Conservation (phyloP, 2,329 filamentous ascomycete species). For the Cryphonectria japonica region DNA sequence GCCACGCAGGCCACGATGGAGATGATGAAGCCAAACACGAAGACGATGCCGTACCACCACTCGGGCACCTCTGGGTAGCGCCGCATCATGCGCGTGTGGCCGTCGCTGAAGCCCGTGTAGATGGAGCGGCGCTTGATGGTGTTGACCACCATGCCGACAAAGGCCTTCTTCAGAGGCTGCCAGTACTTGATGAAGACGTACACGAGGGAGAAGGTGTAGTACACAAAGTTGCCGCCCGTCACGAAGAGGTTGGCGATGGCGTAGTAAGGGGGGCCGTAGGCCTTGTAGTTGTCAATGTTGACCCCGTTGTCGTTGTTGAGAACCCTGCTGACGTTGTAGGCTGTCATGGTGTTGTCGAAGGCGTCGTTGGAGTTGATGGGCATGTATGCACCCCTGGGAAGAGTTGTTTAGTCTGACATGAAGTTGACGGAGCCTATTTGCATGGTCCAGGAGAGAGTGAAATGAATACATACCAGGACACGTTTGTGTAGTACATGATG, state of each 20-base stretch:
- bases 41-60: slow-evolving; percentile 49
- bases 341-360: slow-evolving; percentile 44
- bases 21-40: slow-evolving; percentile 36
- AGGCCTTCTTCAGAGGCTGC: slow-evolving; percentile 41
- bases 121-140: slow-evolving; percentile 35
- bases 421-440: background rate
- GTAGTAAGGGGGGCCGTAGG: slow-evolving; percentile 35
- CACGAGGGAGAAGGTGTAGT: slow-evolving; percentile 48
- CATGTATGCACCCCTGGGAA: slow-evolving; percentile 38
- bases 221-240: slow-evolving; percentile 16
- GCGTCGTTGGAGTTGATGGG: slow-evolving; percentile 47
- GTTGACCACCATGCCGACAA: slow-evolving; percentile 38
- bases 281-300: slow-evolving; percentile 33
- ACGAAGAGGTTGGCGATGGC: slow-evolving; percentile 30
- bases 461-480: slow-evolving; percentile 10
- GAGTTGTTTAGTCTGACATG: background rate
- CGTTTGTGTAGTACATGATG: slow-evolving; percentile 32
- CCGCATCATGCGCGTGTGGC: slow-evolving; percentile 53
- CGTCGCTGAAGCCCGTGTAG: slow-evolving; percentile 35
- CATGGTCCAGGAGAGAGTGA: too few species aligned
- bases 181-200: slow-evolving; percentile 47
- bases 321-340: slow-evolving; percentile 42
- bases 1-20: slow-evolving; percentile 40
- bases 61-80: slow-evolving; percentile 51
- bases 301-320: slow-evolving; percentile 28